A percentile compares a stretch with the other conserved stretches of the same genome.
Evolutionary conservation across 2,329 filamentous ascomycete species (phyloP).

Genomic region (Cladosporium phlei): DNA sequence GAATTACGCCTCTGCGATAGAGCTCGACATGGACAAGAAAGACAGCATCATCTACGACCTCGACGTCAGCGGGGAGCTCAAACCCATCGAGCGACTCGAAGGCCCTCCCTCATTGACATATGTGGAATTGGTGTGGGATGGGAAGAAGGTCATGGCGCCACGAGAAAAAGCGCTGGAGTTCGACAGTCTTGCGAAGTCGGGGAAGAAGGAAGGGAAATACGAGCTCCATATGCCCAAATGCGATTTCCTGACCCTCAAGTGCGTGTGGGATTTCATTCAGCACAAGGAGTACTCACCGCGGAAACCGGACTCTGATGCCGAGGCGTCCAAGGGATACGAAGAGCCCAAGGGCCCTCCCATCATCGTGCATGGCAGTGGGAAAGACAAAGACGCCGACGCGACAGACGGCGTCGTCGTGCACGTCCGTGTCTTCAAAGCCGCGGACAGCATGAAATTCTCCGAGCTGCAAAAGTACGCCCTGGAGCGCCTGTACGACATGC

Average conservation of each 20-base stretch:
- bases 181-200: slow-evolving; percentile 28
- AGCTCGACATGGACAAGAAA: slow-evolving; percentile 31
- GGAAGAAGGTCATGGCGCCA: slow-evolving; percentile 32
- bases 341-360: slow-evolving; percentile 1
- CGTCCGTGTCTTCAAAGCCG: slow-evolving; percentile 33
- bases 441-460: slow-evolving; percentile 32
- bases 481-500: slow-evolving; percentile 29
- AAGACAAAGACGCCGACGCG: no score
- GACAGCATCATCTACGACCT: slow-evolving; percentile 35
- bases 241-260: slow-evolving; percentile 29
- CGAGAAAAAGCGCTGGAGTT: slow-evolving; percentile 28
- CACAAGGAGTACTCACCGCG: slow-evolving; percentile 4
- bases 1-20: slow-evolving; percentile 28
- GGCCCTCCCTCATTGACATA: slow-evolving; percentile 31
- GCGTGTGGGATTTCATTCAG: slow-evolving; percentile 32
- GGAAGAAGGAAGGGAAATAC: slow-evolving; percentile 28
- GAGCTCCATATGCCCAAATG: slow-evolving; percentile 32
- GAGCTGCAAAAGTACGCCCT: slow-evolving; percentile 35
- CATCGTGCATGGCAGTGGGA: neutral
- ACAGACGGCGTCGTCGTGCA: slow-evolving; percentile 20
- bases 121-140: slow-evolving; percentile 36
- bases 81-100: slow-evolving; percentile 26
- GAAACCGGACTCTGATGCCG: neutral
- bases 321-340: neutral
- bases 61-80: slow-evolving; percentile 28